These are phyloP conservation scores for Verruconis gallopava DNA, from an alignment of 2,329 filamentous ascomycete genomes.

Conservation along the genomic window DNA sequence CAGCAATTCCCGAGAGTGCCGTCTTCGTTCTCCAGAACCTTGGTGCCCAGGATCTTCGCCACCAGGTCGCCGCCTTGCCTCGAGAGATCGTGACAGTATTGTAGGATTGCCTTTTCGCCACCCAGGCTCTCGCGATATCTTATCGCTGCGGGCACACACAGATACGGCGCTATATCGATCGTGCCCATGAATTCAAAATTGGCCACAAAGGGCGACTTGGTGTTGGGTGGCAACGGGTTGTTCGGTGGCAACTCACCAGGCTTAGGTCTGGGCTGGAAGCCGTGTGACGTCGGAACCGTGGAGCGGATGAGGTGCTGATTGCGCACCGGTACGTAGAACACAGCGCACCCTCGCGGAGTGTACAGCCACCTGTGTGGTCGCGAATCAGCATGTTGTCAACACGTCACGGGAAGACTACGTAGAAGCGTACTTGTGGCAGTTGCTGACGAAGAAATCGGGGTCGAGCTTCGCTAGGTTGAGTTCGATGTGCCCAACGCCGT, in stretches of 20 bases:
- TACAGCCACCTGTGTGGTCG: slow-evolving; percentile 54
- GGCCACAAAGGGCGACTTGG: slow-evolving; percentile 48
- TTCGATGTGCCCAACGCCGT: slow-evolving; percentile 67
- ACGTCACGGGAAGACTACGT: too few relatives aligned
- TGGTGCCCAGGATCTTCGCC: slow-evolving; percentile 53
- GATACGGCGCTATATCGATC: slow-evolving; percentile 55
- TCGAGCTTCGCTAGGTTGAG: slow-evolving; percentile 54
- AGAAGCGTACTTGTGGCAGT: slow-evolving; percentile 56
- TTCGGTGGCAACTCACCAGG: neutral
- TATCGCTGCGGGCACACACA: slow-evolving; percentile 59
- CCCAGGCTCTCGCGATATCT: slow-evolving; percentile 56
- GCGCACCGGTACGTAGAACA: slow-evolving; percentile 63
- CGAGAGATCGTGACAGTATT: slow-evolving; percentile 51
- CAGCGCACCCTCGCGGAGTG: slow-evolving; percentile 64
- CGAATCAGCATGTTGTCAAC: neutral
- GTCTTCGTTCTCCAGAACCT: slow-evolving; percentile 54
- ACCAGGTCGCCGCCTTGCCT: slow-evolving; percentile 47
- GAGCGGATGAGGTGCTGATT: slow-evolving; percentile 66
- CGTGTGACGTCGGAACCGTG: slow-evolving; percentile 68
- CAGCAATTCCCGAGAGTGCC: slow-evolving; percentile 52
- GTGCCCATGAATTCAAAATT: slow-evolving; percentile 72
- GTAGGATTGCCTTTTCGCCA: slow-evolving; percentile 56
- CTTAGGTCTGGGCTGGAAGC: slow-evolving; percentile 43
- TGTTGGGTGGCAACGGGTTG: slow-evolving; percentile 26
- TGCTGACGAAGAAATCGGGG: slow-evolving; percentile 77